These are phyloP conservation scores for Alternaria brassicicola DNA, from an alignment of 2,329 filamentous ascomycete species.

Conservation along the genomic window DNA sequence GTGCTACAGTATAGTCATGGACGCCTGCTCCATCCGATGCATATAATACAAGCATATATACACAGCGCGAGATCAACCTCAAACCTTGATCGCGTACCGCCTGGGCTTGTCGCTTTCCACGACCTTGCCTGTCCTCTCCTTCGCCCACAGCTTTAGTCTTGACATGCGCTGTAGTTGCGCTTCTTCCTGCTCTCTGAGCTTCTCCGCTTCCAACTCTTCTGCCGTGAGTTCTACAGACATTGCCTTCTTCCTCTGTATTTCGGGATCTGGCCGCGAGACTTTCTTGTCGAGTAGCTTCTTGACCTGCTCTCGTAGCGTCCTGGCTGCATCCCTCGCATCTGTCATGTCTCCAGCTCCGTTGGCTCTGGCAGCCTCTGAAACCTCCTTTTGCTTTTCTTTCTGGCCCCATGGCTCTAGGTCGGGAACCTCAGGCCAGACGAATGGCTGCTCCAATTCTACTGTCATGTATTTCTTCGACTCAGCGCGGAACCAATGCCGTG, in stretches of 20 bases:
- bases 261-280: conserved; percentile 8
- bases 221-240: not conserved
- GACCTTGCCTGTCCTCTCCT: conserved; percentile 29
- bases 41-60: conserved; percentile 30
- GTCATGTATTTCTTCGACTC: conserved; percentile 89
- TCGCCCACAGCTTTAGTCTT: conserved; percentile 45
- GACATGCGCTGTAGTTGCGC: conserved; percentile 45
- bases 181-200: conserved; percentile 9
- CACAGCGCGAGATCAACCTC: conserved; percentile 7
- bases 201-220: conserved; percentile 12
- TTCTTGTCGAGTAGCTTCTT: conserved; percentile 31
- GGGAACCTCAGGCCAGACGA: conserved; percentile 81
- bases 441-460: conserved; percentile 84
- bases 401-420: conserved; percentile 53
- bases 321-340: conserved; percentile 23
- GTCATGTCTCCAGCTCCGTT: conserved; percentile 13
- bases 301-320: conserved; percentile 33
- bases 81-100: conserved; percentile 31
- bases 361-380: conserved; percentile 6
- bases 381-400: conserved; percentile 53
- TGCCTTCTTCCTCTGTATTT: conserved; percentile 5
- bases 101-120: conserved; percentile 25
- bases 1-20: not conserved
- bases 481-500: conserved; percentile 70
- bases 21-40: conserved; percentile 4